A percentile compares a stretch with the other conserved stretches of the same genome.
Conservation (phyloP, 257 asterid genomes). For the Fraxinus cuspidata region DNA sequence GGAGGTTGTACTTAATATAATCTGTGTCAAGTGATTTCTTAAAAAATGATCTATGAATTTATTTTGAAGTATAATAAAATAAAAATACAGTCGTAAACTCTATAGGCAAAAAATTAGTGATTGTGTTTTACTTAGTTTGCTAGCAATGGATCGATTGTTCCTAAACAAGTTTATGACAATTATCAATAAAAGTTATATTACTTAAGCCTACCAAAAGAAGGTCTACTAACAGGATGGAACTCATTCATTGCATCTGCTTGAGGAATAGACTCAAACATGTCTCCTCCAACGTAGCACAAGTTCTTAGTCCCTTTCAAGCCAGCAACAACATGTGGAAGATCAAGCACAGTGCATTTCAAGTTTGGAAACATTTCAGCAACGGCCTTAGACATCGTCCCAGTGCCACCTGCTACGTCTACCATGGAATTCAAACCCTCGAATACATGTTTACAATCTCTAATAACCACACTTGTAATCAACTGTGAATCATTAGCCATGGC, state of each 20-base stretch:
- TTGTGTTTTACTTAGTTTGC: too few relatives aligned
- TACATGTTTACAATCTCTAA: not conserved
- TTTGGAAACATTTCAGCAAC: slow-evolving; percentile 12
- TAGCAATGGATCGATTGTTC: too few relatives aligned
- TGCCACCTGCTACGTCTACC: slow-evolving; percentile 28
- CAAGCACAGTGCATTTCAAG: slow-evolving; percentile 19
- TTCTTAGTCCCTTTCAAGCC: slow-evolving; percentile 16
- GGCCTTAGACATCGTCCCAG: slow-evolving; percentile 16
- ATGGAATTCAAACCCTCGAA: slow-evolving; percentile 18
- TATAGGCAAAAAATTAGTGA: too few relatives aligned
- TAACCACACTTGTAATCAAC: not conserved
- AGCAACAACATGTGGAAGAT: slow-evolving; percentile 20
- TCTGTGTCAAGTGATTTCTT: too few relatives aligned
- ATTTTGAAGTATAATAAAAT: too few relatives aligned
- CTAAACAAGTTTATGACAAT: too few relatives aligned
- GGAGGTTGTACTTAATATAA: too few relatives aligned
- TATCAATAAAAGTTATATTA: too few relatives aligned
- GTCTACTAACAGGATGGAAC: too few relatives aligned
- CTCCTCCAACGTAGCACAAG: slow-evolving; percentile 9
- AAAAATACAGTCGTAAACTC: too few relatives aligned
- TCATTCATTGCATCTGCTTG: slow-evolving; percentile 19
- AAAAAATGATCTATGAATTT: too few relatives aligned
- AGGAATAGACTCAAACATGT: slow-evolving; percentile 10
- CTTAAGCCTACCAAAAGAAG: not conserved
- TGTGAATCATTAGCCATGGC: slow-evolving; percentile 24